phyloP scores from a whole-genome alignment of 768 basidiomycete species.

The Tricholomella constricta region DNA sequence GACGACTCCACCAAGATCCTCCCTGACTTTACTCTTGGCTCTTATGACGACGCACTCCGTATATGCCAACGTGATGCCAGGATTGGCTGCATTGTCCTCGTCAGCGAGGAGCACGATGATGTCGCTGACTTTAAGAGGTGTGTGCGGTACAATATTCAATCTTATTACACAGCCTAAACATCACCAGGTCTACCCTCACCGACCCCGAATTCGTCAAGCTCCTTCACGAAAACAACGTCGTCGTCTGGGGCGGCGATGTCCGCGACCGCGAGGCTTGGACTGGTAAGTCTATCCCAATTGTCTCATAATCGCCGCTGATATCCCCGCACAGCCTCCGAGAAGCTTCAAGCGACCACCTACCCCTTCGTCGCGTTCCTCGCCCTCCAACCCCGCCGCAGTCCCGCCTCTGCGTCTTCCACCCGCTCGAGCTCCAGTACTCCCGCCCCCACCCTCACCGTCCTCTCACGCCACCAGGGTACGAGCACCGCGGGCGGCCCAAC shows the following conservation, averaged over 20 bases:
- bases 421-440: constrained; percentile 30
- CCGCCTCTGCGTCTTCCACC: constrained; percentile 36
- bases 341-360: constrained; percentile 86
- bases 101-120: constrained; percentile 91
- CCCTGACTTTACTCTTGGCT: constrained; percentile 79
- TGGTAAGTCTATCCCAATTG: constrained; percentile 40
- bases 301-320: constrained; percentile 9
- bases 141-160: constrained; percentile 13
- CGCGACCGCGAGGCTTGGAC: constrained; percentile 79
- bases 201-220: constrained; percentile 68
- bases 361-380: constrained; percentile 93
- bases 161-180: neutral
- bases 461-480: constrained; percentile 84
- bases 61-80: constrained; percentile 69
- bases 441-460: constrained; percentile 66
- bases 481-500: constrained; percentile 52
- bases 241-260: constrained; percentile 94
- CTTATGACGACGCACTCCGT: constrained; percentile 80
- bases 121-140: constrained; percentile 85
- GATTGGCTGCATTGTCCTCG: constrained; percentile 79
- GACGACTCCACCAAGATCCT: constrained; percentile 51
- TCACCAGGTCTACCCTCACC: constrained; percentile 67
- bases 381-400: constrained; percentile 54
- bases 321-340: constrained; percentile 48
- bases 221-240: constrained; percentile 70